Base-by-base conservation (phyloP, 352 stramenopile genomes). In the Thraustochytrium sp. region DNA sequence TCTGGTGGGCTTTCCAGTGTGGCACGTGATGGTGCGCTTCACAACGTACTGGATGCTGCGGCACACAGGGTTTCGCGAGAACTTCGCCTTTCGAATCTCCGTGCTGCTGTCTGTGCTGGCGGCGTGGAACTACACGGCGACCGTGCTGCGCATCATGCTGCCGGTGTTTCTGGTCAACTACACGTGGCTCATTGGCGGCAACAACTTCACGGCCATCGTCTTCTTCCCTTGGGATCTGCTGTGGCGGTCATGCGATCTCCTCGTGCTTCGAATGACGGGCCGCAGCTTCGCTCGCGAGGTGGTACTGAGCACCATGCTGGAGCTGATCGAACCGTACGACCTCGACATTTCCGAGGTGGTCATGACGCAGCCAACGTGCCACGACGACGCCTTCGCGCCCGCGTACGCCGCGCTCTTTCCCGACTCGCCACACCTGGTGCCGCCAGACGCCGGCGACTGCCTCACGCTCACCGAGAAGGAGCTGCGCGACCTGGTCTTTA, bases 1-100 rank as follows among this genome's bases (percentile, higher is more conserved):
- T 5, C 13, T 80, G 5, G 68, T 80, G 23, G 68, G 68, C 31
- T 80, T 80, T 64, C 68, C 68, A 11, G 34, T 80, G n/a, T 80
- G 68, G 68, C 68, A 80, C 51, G 53, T 80, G 42, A 11, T 53
- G 29, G 68, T 80, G 4, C 34, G 53, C 31, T 44, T 61, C 4
- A 21, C 63, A 13, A 80, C 68, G 5, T 61, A 46, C 68, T 68
- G 31, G 48, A 80, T 42, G 31, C 23, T 51, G 37, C 31, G 23
- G 2, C 48, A 51, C 29, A 21, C n/a, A 8, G 46, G 46, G 5
- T 80, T 68, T 26, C 31, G 40, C 21, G 68, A 80, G 16, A 23
- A 80, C 68, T 80, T 80, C 63, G 68, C 31, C 31, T 64, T 80
- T 46, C 48, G 53, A 42, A 65, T 80, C 68, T 80, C 68, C 4